Base-by-base conservation (phyloP, 2,329 filamentous ascomycete species). In the Drechslera avenae region DNA sequence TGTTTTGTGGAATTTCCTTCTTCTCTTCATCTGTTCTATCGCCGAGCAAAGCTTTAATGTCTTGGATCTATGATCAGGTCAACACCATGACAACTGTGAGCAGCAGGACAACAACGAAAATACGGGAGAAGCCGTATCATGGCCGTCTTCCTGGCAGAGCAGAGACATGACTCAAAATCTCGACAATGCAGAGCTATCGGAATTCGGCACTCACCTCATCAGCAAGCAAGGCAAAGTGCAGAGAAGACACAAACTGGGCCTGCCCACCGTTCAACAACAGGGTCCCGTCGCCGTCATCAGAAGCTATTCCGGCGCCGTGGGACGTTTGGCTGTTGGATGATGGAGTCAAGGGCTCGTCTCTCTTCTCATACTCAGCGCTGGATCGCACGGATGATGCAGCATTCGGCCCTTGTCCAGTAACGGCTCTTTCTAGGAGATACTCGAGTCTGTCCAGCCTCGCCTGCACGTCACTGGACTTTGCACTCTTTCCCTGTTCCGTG, bases 151-250 rank as follows among this genome's bases (percentile, higher is more conserved):
- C 21, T 23, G 9, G 21, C 21, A 23, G 12, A 28, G 10, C 17
- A 14, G 34, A 31, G 26, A n/a, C 2, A 17, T 32, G 18, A 16
- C 26, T 16, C 4, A 10, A 19, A 17, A 28, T 26, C 13, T 21
- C 3, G n/a, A 16, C 31, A 17, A 31, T 18, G 39, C 13, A 16
- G 19, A n/a, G 17, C 5, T 14, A 13, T 28, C 23, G n/a, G 26
- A 42, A n/a, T 19, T 12, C 23, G 10, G 12, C 7, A 54, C 65
- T 55, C 50, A 73, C 72, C 63, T 74, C 71, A 14, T 74, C 72
- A 31, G 72, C 71, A 32, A 74, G 56, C n/a, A 74, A 55, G 14
- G 72, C 69, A 51, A 69, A 74, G 42, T 74, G 72, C n/a, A 74
- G 53, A 23, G 72, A 73, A 4, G 72, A 74, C 2, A 74, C 72